Percentiles rank a stretch among this genome's conserved stretches.
Evolutionary conservation across 1,139 yeast species (phyloP).

Genomic region (Saccharomyces hybrid): DNA sequence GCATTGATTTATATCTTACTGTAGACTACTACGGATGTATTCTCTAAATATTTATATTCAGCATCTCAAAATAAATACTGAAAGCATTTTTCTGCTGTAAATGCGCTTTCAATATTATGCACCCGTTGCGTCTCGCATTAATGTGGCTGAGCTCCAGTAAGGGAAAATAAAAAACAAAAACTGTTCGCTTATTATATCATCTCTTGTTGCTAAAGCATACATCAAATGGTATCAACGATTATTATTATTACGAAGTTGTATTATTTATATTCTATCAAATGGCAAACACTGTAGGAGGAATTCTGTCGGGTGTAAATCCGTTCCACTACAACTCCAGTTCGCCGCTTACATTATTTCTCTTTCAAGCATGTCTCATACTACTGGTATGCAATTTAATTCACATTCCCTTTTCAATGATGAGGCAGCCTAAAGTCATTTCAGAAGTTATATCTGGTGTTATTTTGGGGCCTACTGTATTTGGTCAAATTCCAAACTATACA

Average conservation of each 20-base stretch:
- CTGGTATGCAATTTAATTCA: constrained; percentile 42
- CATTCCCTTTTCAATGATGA: constrained; percentile 48
- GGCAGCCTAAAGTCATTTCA: constrained; percentile 72
- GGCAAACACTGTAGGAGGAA: constrained; percentile 42
- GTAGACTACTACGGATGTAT: background rate
- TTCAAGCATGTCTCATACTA: constrained; percentile 27
- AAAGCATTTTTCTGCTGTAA: background rate
- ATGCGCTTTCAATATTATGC: background rate
- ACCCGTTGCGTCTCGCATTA: background rate
- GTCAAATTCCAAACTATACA: constrained; percentile 61
- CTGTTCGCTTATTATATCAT: background rate
- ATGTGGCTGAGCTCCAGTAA: background rate
- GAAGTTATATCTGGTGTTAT: constrained; percentile 70
- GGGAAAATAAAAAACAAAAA: background rate
- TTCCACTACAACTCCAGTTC: constrained; percentile 44
- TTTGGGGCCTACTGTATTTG: constrained; percentile 63
- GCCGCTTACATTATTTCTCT: constrained; percentile 27
- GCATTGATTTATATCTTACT: background rate
- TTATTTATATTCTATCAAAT: constrained; percentile 10
- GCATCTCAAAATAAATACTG: background rate
- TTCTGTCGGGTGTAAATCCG: constrained; percentile 65
- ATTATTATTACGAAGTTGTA: constrained; percentile 1
- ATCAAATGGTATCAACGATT: background rate
- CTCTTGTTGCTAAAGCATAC: background rate
- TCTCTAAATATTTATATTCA: background rate